Evolutionary conservation across 495 filamentous ascomycete species (phyloP).

Genomic region (Penicillium maclennaniae): DNA sequence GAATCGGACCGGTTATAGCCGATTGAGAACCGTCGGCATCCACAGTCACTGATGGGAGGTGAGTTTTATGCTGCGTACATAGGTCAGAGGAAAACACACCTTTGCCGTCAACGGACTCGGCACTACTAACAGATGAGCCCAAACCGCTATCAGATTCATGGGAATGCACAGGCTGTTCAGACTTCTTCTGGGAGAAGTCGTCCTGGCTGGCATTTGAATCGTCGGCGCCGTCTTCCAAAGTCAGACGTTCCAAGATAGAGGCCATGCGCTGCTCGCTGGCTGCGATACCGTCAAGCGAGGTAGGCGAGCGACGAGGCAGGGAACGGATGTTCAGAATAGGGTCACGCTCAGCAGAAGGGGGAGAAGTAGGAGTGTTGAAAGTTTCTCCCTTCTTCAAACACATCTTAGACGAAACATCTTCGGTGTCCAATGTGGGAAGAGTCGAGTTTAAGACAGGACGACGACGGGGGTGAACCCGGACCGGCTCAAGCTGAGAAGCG

Average conservation of each 20-base stretch:
- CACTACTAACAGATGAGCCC: constrained; percentile 50
- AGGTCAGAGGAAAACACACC: constrained; percentile 8
- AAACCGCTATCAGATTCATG: constrained; percentile 53
- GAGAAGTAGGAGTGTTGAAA: constrained; percentile 45
- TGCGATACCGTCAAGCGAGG: constrained; percentile 46
- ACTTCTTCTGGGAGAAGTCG: constrained; percentile 6
- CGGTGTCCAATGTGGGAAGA: constrained; percentile 26
- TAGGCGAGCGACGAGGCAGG: constrained; percentile 49
- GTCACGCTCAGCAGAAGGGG: constrained; percentile 38
- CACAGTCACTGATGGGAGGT: constrained; percentile 8
- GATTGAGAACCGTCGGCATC: constrained; percentile 33
- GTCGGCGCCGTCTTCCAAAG: constrained; percentile 25
- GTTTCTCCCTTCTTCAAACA: constrained; percentile 49
- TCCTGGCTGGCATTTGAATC: neutral
- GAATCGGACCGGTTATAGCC: constrained; percentile 44
- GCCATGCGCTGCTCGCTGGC: constrained; percentile 47
- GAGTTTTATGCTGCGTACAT: neutral
- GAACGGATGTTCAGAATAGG: constrained; percentile 42
- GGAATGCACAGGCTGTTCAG: constrained; percentile 23
- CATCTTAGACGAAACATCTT: constrained; percentile 23
- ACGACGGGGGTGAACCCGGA: constrained; percentile 33
- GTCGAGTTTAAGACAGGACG: constrained; percentile 30
- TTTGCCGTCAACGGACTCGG: constrained; percentile 20
- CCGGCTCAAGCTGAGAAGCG: constrained; percentile 17
- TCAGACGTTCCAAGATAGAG: constrained; percentile 41